Evolutionary conservation across 2,329 filamentous ascomycete genomes (phyloP), one percentile per base, ranked within the genome.

Genomic region (Paracoccidioides lutzii): DNA sequence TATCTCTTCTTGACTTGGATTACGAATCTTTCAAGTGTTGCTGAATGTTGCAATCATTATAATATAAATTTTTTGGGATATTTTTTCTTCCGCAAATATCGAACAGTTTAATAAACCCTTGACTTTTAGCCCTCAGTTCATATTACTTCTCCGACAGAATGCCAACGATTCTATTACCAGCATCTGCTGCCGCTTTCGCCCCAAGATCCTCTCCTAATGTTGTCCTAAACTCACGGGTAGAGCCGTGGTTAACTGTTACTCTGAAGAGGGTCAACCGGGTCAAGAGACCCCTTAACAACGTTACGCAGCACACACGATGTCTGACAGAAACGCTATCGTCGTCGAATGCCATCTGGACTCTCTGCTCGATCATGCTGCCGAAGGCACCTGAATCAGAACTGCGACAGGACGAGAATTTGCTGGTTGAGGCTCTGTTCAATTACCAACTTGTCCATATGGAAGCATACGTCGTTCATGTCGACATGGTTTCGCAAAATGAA

Each of bases 401-500:
- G 69, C 83, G 82, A 71, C 84, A 84, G 72, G 89, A 96, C 68
- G 76, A 82, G 53, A 88, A 94, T 69, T 87, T 87, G 48, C 77
- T 95, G 61, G 79, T 91, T 62, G 90, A 96, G 74, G 88, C 87
- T 60, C 76, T 96, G 60, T 89, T 87, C 80, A 94, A 94, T 80
- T 93, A 91, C 73, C 87, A 94, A 76, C 81, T 96, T 68, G 78
- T 96, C 67, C 89, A 96, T 70, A 77, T 97, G 64, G 90, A 97
- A 75, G 93, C 93, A 53, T 98, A 98, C 71, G 91, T 97, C 64
- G 93, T 98, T 59, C 91, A 97, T 73, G 90, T 98, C 73, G 93
- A 98, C 76, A 95, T 97, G 90, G 91, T 98, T 58, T 83, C 94
- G 66, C 87, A 90, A 73, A 93, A 95, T 71, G 93, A 97, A 76